Base-by-base conservation (phyloP, 2,329 filamentous ascomycete genomes). In the Iodosphaeria phyllophila region DNA sequence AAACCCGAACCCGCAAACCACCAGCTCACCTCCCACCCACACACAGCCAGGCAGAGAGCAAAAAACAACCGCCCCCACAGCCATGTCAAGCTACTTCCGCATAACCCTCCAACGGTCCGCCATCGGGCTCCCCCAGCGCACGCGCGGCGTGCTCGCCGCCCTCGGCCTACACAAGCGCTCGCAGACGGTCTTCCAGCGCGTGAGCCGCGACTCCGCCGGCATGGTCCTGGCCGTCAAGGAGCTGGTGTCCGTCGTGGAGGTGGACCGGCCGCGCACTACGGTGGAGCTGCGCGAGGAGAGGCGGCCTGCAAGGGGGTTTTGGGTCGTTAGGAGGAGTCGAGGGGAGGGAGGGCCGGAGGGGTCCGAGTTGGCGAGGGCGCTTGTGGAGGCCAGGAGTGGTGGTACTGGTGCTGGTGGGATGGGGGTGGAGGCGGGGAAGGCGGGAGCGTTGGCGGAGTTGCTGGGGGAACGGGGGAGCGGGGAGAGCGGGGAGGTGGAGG, bases 181-280 rank as follows among this genome's bases (percentile, higher is more conserved):
- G 64, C 73, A 73, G 43, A 86, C 78, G 27, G 84, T 92, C 41
- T 92, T 91, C 60, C 76, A 92, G 51, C 77, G 79, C 18, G 82
- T 92, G 32, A 66, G 66, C 32, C 69, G 73, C 20, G 72, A 82
- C 37, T 71, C 80, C 32, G 84, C 84, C 7, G 84, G 84, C 45
- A 82, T 91, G 58, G 80, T 93, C 43, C 75, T 93, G 61, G 75
- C 76, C 51, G 82, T 93, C 39, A 93, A 93, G 59, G 84, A 93
- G 54, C 58, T 93, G 33, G 79, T 93, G 22, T 61, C 68, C 27
- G 82, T 92, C 18, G 58, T 71, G 36, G 83, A 92, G 54, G 80
- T 91, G 22, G 69, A 73, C 17, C 47, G 53, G 32, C 48, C 62
- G 16, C 46, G 80, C 51, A 73, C 60, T 6, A 66, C 69, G 43